A percentile compares a stretch with the other conserved stretches of the same genome.
Evolutionary conservation across 2,329 filamentous ascomycete genomes (phyloP).

Genomic region (Curvularia sp.): DNA sequence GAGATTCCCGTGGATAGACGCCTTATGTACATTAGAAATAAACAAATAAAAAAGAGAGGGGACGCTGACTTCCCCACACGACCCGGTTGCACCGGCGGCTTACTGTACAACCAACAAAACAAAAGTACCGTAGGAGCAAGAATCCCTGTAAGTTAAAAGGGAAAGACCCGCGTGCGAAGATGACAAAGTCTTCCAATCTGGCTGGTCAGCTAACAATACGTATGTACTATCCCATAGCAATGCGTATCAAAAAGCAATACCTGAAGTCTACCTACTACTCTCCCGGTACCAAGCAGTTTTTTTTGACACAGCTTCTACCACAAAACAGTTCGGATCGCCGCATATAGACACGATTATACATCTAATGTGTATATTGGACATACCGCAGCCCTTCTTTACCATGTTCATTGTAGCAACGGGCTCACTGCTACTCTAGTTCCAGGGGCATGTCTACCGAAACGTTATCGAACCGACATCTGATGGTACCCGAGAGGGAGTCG

Average conservation of each 20-base stretch:
- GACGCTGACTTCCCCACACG: neutral
- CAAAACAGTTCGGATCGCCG: neutral
- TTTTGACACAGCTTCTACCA: too few species aligned
- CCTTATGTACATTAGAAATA: neutral
- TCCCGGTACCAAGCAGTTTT: neutral
- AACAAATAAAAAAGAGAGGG: neutral
- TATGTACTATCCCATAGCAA: neutral
- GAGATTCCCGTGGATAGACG: neutral
- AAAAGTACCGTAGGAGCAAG: neutral
- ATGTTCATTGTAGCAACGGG: neutral
- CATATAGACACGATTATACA: neutral
- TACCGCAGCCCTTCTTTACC: neutral
- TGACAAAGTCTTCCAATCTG: neutral
- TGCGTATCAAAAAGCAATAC: neutral
- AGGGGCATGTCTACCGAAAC: neutral
- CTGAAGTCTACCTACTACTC: neutral
- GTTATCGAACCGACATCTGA: neutral
- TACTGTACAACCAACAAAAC: neutral
- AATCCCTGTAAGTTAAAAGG: neutral
- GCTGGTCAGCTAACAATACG: neutral
- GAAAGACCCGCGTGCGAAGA: neutral
- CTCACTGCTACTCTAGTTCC: neutral
- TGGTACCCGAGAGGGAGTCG: too few species aligned
- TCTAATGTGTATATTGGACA: neutral
- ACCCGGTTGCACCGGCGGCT: too few species aligned